Percentiles rank a stretch among this genome's conserved stretches.
These are phyloP conservation scores for Zizania latifolia DNA, from an alignment of 176 grass and related monocot species.

Conservation along the genomic window DNA sequence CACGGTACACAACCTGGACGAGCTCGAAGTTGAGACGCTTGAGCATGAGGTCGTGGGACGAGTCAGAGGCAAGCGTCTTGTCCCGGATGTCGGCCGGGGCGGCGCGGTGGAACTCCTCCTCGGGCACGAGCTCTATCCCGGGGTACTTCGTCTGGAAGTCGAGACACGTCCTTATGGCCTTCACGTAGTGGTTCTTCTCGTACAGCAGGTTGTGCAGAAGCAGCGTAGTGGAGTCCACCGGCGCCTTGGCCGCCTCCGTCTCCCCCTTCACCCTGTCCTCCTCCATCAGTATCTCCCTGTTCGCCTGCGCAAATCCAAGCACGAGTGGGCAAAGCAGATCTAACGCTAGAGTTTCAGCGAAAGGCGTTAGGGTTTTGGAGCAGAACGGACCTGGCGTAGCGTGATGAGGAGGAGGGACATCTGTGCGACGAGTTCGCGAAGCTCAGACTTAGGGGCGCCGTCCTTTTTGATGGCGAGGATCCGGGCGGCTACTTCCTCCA, in stretches of 20 bases:
- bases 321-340: not conserved
- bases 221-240: constrained; percentile 89
- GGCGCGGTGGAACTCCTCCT: constrained; percentile 66
- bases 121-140: constrained; percentile 79
- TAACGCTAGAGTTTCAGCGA: constrained; percentile 12
- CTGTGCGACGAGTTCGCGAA: constrained; percentile 80
- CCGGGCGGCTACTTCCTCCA: constrained; percentile 70
- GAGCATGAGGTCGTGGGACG: constrained; percentile 80
- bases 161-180: constrained; percentile 70
- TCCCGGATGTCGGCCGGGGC: constrained; percentile 62
- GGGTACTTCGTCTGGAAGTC: constrained; percentile 90
- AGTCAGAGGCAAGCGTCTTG: constrained; percentile 63
- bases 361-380: constrained; percentile 12
- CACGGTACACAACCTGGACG: constrained; percentile 51
- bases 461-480: constrained; percentile 82
- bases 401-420: constrained; percentile 92
- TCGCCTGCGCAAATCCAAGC: constrained; percentile 42
- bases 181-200: constrained; percentile 99
- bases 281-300: constrained; percentile 86
- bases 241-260: constrained; percentile 80
- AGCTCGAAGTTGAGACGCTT: constrained; percentile 96
- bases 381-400: constrained; percentile 53
- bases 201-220: constrained; percentile 89
- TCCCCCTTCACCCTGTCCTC: constrained; percentile 75
- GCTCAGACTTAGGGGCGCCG: constrained; percentile 63